These are phyloP conservation scores for Batkoa obscura DNA, from an alignment of 371 early-diverging fungal species.

Conservation along the genomic window DNA sequence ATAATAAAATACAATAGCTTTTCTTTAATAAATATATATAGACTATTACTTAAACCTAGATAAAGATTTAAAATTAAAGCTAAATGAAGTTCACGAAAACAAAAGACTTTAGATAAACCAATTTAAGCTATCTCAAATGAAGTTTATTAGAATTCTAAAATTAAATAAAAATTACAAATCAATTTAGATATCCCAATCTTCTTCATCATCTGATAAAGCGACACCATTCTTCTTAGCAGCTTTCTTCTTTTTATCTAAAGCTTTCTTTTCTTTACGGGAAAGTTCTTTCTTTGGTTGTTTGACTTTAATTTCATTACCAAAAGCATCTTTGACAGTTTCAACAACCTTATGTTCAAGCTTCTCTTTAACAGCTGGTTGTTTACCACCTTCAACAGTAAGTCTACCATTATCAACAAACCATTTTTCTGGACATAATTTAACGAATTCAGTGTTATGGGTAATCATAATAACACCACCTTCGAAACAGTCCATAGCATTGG, in stretches of 20 bases:
- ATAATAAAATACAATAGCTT: too few species aligned
- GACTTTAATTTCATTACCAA: constrained; percentile 16
- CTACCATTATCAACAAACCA: constrained; percentile 55
- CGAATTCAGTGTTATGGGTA: constrained; percentile 55
- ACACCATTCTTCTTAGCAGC: constrained; percentile 15
- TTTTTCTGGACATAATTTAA: constrained; percentile 45
- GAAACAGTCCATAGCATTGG: constrained; percentile 38
- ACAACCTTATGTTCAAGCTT: constrained; percentile 15
- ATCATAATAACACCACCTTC: constrained; percentile 61
- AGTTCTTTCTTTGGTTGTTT: constrained; percentile 11
- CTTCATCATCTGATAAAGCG: constrained; percentile 14
- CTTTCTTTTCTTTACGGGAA: constrained; percentile 15
- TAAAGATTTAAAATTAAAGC: too few species aligned
- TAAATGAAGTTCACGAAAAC: too few species aligned
- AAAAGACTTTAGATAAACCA: too few species aligned
- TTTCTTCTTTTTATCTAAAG: constrained; percentile 15
- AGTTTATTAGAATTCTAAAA: too few species aligned
- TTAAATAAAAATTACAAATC: too few species aligned
- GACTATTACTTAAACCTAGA: too few species aligned
- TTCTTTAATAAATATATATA: too few species aligned
- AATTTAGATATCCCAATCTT: constrained; percentile 23
- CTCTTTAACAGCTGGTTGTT: constrained; percentile 12
- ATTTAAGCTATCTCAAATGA: too few species aligned
- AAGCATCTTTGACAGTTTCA: constrained; percentile 15
- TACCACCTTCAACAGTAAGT: constrained; percentile 16